Base-by-base conservation (phyloP, 192 early-diverging fungal genomes). In the Backusella tuberculispora region DNA sequence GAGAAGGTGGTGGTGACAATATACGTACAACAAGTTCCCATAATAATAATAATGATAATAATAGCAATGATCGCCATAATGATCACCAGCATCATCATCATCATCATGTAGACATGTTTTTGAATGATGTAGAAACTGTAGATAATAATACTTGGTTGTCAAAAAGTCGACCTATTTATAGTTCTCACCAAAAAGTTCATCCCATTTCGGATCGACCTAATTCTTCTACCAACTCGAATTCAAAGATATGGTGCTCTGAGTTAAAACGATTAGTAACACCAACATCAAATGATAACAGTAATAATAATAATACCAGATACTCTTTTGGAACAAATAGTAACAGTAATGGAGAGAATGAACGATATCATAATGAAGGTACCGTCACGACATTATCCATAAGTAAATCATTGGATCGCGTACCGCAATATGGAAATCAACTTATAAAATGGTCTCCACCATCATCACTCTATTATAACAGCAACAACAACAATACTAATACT, bases 151-250 rank as follows among this genome's bases (percentile, higher is more conserved):
- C 68, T 2, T 69, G 68, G 68, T 15, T 46, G 1, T 29, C 38
- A 21, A 42, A 69, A 19, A 46, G 43, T 21, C 19, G 68, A 9
- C 68, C 68, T 17, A 69, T 69, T 17, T 69, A 69, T 29, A 69
- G 68, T 1, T 69, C 68, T 17, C 68, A 69, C 7, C 68, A 69
- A 6, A 69, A 69, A 47, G 26, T 69, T 7, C 68, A 69, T 47
- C 68, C 68, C 14, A 43, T 44, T 3, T 29, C 43, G 14, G 68
- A 69, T 45, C 19, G 45, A 34, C 68, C 68, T 0, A 69, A 69
- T 8, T 47, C 68, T 46, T 47, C 68, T 47, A 69, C 64, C 12
- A 34, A 40, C 34, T 34, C 29, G 29, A 34, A 34, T 34, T 38
- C 64, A 40, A 66, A n/a, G 14, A 40, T 66, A 66, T 38, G 34